Base-by-base conservation (phyloP, 371 early-diverging fungal species). In the Ordospora pajunii region DNA sequence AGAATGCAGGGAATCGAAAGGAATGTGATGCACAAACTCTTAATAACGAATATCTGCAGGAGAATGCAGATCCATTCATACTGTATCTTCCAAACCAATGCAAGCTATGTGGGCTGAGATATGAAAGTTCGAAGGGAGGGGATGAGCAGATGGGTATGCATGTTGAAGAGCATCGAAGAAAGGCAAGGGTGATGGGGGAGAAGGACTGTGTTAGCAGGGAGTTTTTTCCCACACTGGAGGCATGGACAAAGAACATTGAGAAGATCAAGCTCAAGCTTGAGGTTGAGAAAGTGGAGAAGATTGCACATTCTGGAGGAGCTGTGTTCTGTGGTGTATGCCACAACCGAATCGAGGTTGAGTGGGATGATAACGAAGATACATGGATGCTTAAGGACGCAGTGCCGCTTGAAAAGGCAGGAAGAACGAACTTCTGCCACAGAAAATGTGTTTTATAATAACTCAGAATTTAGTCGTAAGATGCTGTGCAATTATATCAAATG, bases 71-170 rank as follows among this genome's bases (percentile, higher is more conserved):
- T 42, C 46, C 52, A 5, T 45, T n/a, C 9, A 37, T 65, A 7
- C 45, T 76, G 12, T 76, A 51, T 53, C 37, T 7, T 14, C 42
- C 75, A n/a, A 37, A 37, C 17, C 78, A 78, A 46, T 78, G 78
- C 44, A 73, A 73, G 42, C 37, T 67, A 44, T 78, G 78, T 58
- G 78, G 78, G 0, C 22, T 78, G 25, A 62, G 78, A 40, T 78
- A 58, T 23, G 42, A 58, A 43, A 27, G 23, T 21, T 40, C 76
- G 1, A 8, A 21, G 25, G 64, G 44, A 23, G 52, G 63, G 23
- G 65, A 69, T 48, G 52, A 53, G 10, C 49, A 32, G n/a, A 65
- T 67, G 45, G 52, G 49, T 8, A 27, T 71, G 0, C 78, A 78
- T 66, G 27, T 78, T 17, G 74, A 73, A 9, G 74, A 78, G 21